Base-by-base conservation (phyloP, 768 basidiomycete genomes). In the Coprinellus micaceus region DNA sequence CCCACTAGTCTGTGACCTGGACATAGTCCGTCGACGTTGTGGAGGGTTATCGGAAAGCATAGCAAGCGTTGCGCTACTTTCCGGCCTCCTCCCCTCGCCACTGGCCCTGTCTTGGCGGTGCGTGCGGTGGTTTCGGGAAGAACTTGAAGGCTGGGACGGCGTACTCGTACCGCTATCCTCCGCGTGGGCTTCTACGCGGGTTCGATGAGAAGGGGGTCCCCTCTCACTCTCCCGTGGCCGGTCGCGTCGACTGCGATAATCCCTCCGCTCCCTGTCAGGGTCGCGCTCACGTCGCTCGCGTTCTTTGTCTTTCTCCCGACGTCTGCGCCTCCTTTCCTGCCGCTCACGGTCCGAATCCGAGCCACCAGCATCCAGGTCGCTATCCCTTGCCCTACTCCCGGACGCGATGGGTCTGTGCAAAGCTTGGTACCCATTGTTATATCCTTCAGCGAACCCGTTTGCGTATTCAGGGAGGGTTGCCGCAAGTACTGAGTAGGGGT, bases 391-490 rank as follows among this genome's bases (percentile, higher is more conserved):
- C 21, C 49, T 29, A 22, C 48, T 57, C 10, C 48, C 29, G 3
- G 56, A 51, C 9, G 56, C 22, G 10, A 44, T 49, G 12, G 56
- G 39, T 9, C 29, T 41, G 12, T 49, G 54, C 19, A 50, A 30
- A 21, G 44, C 44, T 25, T 48, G 36, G 12, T 49, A 22, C 13
- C 50, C 56, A 22, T 39, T 30, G 28, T 9, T 36, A 22, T 22
- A 57, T 2, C 65, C 71, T 26, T 66, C 66, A 19, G 58, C 56
- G 45, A 60, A 69, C 25, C 69, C 71, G 12, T 58, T 61, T 1
- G 62, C 60, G 54, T 66, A 70, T 46, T 68, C 67, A 1, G 59
- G 57, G 10, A 68, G 28, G 45, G 66, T 65, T 4, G 59, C 59
- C 12, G 60, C 64, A 9, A 62, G 64, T 17, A 68, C 45, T 17